Percentiles rank a stretch among this genome's conserved stretches.
These are phyloP conservation scores for Globisporangium parvum DNA, from an alignment of 352 stramenopile genomes.

Conservation along the genomic window DNA sequence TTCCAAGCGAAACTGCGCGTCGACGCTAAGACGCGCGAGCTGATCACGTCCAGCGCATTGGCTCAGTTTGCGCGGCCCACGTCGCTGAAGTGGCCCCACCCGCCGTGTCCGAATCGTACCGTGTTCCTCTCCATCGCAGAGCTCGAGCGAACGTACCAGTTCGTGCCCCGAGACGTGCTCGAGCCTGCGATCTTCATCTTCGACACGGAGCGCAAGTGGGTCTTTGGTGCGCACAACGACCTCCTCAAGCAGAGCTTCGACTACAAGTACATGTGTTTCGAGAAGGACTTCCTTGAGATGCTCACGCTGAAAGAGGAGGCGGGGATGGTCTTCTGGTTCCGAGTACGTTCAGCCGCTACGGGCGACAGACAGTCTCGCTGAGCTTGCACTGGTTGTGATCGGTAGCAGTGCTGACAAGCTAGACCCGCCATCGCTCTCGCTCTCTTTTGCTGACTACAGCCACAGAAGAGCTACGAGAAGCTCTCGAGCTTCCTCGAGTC, in stretches of 20 bases:
- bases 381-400: not conserved
- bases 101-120: conserved; percentile 44
- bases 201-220: conserved; percentile 63
- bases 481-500: conserved; percentile 44
- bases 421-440: not conserved
- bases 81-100: conserved; percentile 55
- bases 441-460: too few species aligned
- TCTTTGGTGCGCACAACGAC: conserved; percentile 63
- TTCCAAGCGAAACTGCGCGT: conserved; percentile 16
- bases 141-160: conserved; percentile 53
- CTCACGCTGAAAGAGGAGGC: conserved; percentile 69
- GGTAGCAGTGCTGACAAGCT: not conserved
- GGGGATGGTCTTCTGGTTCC: conserved; percentile 70
- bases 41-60: not conserved
- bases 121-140: conserved; percentile 70
- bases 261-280: conserved; percentile 72
- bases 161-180: conserved; percentile 59
- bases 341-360: conserved; percentile 21
- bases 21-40: conserved; percentile 12
- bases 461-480: conserved; percentile 59
- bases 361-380: not conserved
- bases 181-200: conserved; percentile 60
- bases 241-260: conserved; percentile 68
- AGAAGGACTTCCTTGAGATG: conserved; percentile 70
- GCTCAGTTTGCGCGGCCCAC: conserved; percentile 22